These are phyloP conservation scores for Sporisorium exsertum DNA, from an alignment of 1,284 basidiomycete species.

Conservation along the genomic window DNA sequence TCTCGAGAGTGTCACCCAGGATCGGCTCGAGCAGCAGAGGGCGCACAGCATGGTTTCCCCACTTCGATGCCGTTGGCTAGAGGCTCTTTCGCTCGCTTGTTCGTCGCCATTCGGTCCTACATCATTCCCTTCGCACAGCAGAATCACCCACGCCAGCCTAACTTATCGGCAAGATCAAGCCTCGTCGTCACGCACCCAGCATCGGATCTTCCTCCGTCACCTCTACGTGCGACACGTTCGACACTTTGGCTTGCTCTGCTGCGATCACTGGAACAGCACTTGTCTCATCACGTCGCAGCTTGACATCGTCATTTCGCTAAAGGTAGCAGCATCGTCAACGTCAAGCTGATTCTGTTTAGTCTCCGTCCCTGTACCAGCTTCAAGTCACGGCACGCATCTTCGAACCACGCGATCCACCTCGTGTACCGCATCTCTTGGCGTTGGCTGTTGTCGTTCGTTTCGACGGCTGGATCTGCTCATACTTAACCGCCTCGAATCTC, in stretches of 20 bases:
- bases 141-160: background rate
- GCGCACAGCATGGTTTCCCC: background rate
- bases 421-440: constrained; percentile 1
- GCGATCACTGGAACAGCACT: background rate
- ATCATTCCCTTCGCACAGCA: background rate
- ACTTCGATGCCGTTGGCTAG: background rate
- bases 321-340: background rate
- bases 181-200: background rate
- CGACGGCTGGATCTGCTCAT: background rate
- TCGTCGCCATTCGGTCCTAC: background rate
- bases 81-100: background rate
- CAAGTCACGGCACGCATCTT: background rate
- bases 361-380: background rate
- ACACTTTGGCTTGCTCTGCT: background rate
- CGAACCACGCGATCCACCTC: background rate
- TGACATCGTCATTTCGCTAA: background rate
- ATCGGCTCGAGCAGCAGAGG: background rate
- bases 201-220: background rate
- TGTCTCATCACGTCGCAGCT: background rate
- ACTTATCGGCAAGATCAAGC: background rate
- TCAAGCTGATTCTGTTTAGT: background rate
- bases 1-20: background rate
- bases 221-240: background rate
- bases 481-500: background rate
- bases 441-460: constrained; percentile 1